Percentiles rank a stretch among this genome's conserved stretches.
These are phyloP conservation scores for Pogostemon cablin DNA, from an alignment of 257 asterid species.

Conservation along the genomic window DNA sequence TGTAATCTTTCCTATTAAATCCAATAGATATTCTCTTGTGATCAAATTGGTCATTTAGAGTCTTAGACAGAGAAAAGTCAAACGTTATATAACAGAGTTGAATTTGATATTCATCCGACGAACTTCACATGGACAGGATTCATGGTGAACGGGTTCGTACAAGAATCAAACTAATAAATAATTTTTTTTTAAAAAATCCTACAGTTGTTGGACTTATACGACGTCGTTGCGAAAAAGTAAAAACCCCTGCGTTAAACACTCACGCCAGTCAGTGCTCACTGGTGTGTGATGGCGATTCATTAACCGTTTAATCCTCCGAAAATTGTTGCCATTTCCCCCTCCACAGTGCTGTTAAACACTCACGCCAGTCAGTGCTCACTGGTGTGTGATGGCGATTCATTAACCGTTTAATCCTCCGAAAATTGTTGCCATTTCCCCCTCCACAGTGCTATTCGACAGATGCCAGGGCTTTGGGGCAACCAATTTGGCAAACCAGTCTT, in stretches of 20 bases:
- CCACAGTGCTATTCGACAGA: slow-evolving; percentile 45
- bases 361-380: slow-evolving; percentile 1
- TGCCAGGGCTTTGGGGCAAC: slow-evolving; percentile 27
- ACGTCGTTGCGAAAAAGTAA: background rate
- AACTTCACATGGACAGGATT: too few species aligned
- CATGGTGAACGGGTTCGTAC: too few species aligned
- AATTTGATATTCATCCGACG: too few species aligned
- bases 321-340: slow-evolving; percentile 27
- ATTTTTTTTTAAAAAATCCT: too few species aligned
- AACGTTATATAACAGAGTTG: too few species aligned
- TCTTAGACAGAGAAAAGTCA: too few species aligned
- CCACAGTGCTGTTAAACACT: slow-evolving; percentile 33
- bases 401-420: slow-evolving; percentile 36
- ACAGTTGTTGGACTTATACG: background rate
- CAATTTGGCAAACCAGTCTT: slow-evolving; percentile 30
- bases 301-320: slow-evolving; percentile 36
- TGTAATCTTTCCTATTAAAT: background rate
- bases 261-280: slow-evolving; percentile 3
- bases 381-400: slow-evolving; percentile 31
- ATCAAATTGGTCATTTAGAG: too few species aligned
- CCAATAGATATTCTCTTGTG: too few species aligned
- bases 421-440: slow-evolving; percentile 27
- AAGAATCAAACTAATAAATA: too few species aligned
- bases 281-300: slow-evolving; percentile 32
- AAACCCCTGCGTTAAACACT: slow-evolving; percentile 31